phyloP scores from a whole-genome alignment of 345 rosid genomes.

The Aquilaria malaccensis region DNA sequence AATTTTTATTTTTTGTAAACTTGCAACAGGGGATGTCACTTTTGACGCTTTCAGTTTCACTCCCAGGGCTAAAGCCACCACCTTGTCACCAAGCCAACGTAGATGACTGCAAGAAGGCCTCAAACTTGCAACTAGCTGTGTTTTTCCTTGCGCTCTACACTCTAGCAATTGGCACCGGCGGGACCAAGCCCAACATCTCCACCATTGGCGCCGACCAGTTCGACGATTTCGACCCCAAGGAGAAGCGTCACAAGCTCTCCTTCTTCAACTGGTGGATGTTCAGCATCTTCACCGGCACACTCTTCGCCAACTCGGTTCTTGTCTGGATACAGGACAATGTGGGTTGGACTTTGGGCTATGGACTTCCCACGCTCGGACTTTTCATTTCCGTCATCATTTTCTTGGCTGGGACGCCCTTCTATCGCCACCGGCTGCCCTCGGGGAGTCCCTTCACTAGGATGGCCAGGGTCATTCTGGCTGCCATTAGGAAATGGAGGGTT shows the following conservation, averaged over 20 bases:
- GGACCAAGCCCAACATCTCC: slow-evolving; percentile 92
- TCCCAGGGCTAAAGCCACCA: slow-evolving; percentile 63
- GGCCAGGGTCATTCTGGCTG: slow-evolving; percentile 70
- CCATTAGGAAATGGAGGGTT: slow-evolving; percentile 47
- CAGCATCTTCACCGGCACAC: slow-evolving; percentile 78
- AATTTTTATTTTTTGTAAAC: too few species aligned
- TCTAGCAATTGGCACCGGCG: slow-evolving; percentile 74
- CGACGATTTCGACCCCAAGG: slow-evolving; percentile 70
- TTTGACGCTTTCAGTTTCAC: slow-evolving; percentile 63
- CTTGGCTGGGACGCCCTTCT: slow-evolving; percentile 59
- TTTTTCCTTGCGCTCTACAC: slow-evolving; percentile 77
- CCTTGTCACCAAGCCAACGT: slow-evolving; percentile 24
- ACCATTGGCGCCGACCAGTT: slow-evolving; percentile 94
- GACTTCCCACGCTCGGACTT: slow-evolving; percentile 70
- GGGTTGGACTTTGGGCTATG: slow-evolving; percentile 80
- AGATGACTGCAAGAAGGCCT: slow-evolving; percentile 47
- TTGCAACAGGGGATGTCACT: slow-evolving; percentile 61
- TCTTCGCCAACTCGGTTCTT: slow-evolving; percentile 74
- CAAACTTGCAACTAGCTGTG: slow-evolving; percentile 47
- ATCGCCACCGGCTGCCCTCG: slow-evolving; percentile 59
- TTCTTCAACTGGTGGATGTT: slow-evolving; percentile 99
- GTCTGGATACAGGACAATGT: slow-evolving; percentile 90
- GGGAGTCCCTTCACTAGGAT: slow-evolving; percentile 78
- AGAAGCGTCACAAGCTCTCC: slow-evolving; percentile 68
- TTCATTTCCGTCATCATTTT: slow-evolving; percentile 48